A percentile compares a stretch with the other conserved stretches of the same genome.
Conservation (phyloP, 805 yeast genomes). For the Jamesozyma hellenica region DNA sequence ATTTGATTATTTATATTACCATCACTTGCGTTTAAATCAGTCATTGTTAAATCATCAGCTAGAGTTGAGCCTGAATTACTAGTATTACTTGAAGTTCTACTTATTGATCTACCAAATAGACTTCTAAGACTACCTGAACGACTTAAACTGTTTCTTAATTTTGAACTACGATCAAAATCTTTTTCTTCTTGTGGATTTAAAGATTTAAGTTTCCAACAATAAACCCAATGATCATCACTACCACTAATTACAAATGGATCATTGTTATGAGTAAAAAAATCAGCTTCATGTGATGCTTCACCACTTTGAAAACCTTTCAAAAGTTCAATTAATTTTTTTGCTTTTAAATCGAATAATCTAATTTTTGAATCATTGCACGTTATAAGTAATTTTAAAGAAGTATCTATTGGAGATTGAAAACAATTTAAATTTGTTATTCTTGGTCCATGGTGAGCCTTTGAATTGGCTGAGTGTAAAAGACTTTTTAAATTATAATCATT, state of each 20-base stretch:
- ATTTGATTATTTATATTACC: not conserved
- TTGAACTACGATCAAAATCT: not conserved
- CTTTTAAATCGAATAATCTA: constrained; percentile 49
- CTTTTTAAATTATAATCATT: not conserved
- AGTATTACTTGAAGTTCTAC: constrained; percentile 6
- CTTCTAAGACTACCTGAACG: constrained; percentile 11
- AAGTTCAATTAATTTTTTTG: constrained; percentile 48
- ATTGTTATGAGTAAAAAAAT: constrained; percentile 4
- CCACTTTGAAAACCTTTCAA: constrained; percentile 66
- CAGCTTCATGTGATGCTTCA: constrained; percentile 61
- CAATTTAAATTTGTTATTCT: constrained; percentile 70
- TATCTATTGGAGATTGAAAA: constrained; percentile 26
- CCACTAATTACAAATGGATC: constrained; percentile 47
- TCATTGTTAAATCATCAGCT: constrained; percentile 1
- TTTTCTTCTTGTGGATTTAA: constrained; percentile 2
- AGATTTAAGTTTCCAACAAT: constrained; percentile 58
- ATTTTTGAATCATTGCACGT: constrained; percentile 78
- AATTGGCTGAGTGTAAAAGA: not conserved
- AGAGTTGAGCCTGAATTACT: not conserved
- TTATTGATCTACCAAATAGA: constrained; percentile 6
- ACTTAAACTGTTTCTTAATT: constrained; percentile 1
- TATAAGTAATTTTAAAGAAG: constrained; percentile 40
- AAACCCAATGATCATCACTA: constrained; percentile 81
- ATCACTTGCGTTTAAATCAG: not conserved
- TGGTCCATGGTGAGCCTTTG: constrained; percentile 32